Conservation (phyloP, 2,329 filamentous ascomycete species). For the Monilinia fructicola region DNA sequence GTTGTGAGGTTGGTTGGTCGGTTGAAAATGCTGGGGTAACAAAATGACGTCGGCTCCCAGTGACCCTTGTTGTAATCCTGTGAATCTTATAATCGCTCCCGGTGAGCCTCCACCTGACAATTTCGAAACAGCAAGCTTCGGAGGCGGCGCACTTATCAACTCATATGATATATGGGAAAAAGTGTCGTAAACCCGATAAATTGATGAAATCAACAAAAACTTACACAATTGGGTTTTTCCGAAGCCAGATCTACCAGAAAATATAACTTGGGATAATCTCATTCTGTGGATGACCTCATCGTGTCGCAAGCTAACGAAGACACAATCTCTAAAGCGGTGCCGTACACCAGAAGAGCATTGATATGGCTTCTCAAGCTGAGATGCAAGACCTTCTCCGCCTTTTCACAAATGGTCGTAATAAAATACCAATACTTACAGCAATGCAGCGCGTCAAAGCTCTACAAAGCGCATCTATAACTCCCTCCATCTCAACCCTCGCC, state of each 20-base stretch:
- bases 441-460: slow-evolving; percentile 59
- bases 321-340: background rate
- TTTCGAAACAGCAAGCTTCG: background rate
- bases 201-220: background rate
- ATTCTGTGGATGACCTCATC: background rate
- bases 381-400: slow-evolving; percentile 61
- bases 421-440: slow-evolving; percentile 58
- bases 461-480: slow-evolving; percentile 52
- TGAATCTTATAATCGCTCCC: background rate
- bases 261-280: background rate
- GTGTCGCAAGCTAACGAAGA: background rate
- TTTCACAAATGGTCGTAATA: slow-evolving; percentile 53
- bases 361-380: slow-evolving; percentile 43
- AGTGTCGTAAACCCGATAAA: background rate
- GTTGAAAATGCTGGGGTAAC: slow-evolving; percentile 6
- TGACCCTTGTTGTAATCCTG: background rate
- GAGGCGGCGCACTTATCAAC: background rate
- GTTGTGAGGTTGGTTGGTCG: slow-evolving; percentile 11
- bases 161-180: background rate
- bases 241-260: background rate
- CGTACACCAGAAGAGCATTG: background rate
- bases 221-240: background rate
- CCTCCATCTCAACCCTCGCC: slow-evolving; percentile 36
- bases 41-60: slow-evolving; percentile 20
- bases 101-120: background rate